A percentile compares a stretch with the other conserved stretches of the same genome.
Evolutionary conservation across 2,329 filamentous ascomycete genomes (phyloP).

Genomic region (Sclerotinia glacialis): DNA sequence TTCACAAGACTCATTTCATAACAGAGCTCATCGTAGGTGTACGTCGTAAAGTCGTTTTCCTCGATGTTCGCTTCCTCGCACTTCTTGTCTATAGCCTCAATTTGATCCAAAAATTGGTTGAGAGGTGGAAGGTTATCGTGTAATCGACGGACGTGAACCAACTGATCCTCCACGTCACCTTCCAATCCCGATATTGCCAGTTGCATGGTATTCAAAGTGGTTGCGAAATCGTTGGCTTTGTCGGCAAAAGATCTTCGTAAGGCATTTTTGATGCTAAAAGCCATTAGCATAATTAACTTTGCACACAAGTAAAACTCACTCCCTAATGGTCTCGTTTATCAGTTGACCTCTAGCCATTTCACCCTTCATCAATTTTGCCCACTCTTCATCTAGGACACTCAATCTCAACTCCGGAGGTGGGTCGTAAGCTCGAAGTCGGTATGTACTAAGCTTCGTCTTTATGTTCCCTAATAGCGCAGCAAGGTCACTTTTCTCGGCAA

Average conservation of each 20-base stretch:
- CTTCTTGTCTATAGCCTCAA: slow-evolving; percentile 80
- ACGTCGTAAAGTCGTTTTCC: slow-evolving; percentile 99
- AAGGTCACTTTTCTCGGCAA: slow-evolving; percentile 94
- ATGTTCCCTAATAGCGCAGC: slow-evolving; percentile 94
- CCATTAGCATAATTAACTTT: not conserved
- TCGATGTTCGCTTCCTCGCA: slow-evolving; percentile 97
- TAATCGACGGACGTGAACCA: slow-evolving; percentile 80
- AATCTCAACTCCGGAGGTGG: slow-evolving; percentile 80
- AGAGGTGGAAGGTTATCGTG: slow-evolving; percentile 83
- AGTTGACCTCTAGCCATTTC: slow-evolving; percentile 87
- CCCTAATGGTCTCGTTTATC: slow-evolving; percentile 97
- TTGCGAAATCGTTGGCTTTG: slow-evolving; percentile 96
- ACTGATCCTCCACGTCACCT: slow-evolving; percentile 92
- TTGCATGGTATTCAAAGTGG: slow-evolving; percentile 92
- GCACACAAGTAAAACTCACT: slow-evolving; percentile 54
- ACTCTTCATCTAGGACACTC: slow-evolving; percentile 78
- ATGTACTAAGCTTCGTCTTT: slow-evolving; percentile 97
- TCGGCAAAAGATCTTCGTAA: slow-evolving; percentile 91
- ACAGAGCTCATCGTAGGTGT: slow-evolving; percentile 92
- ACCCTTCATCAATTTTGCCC: slow-evolving; percentile 73
- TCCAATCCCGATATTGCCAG: slow-evolving; percentile 95
- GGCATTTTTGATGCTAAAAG: slow-evolving; percentile 80
- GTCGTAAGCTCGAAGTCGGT: slow-evolving; percentile 85
- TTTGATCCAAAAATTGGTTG: slow-evolving; percentile 87
- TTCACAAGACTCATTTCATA: slow-evolving; percentile 93